Evolutionary conservation across 208 protist genomes (phyloP).

Genomic region (Leptomonas seymouri): DNA sequence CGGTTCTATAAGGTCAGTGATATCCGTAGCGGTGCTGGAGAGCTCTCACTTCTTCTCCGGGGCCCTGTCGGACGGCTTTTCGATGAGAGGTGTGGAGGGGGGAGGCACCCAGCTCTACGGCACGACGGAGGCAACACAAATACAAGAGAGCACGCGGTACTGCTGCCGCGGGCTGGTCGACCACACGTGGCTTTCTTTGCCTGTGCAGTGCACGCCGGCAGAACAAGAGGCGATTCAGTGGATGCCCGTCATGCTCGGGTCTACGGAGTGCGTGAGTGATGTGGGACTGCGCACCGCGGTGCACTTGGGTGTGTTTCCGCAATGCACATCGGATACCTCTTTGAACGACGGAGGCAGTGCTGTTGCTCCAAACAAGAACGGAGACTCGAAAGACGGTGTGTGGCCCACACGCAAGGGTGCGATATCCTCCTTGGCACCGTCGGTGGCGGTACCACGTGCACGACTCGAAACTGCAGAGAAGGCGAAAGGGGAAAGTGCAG

Average conservation of each 20-base stretch:
- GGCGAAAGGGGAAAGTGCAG: not conserved
- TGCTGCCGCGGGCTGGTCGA: constrained; percentile 64
- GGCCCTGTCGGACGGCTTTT: not conserved
- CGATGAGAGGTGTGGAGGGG: not conserved
- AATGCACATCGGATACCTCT: constrained; percentile 3
- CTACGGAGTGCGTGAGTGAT: constrained; percentile 68
- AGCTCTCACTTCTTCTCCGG: not conserved
- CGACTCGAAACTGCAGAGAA: not conserved
- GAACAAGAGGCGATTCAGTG: constrained; percentile 69
- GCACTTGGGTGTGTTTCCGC: constrained; percentile 67
- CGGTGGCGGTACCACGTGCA: not conserved
- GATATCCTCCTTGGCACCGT: constrained; percentile 24
- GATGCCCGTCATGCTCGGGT: constrained; percentile 71
- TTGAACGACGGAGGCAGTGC: not conserved
- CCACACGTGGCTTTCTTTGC: constrained; percentile 70
- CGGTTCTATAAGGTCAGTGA: constrained; percentile 58
- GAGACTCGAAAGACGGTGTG: constrained; percentile 4
- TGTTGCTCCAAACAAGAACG: not conserved
- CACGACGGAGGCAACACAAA: not conserved
- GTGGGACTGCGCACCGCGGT: constrained; percentile 69
- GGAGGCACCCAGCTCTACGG: constrained; percentile 1
- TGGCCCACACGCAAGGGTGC: constrained; percentile 36
- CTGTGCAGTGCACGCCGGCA: constrained; percentile 48
- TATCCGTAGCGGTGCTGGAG: constrained; percentile 70
- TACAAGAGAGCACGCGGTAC: constrained; percentile 25